These are phyloP conservation scores for Trametes pubescens DNA, from an alignment of 1,284 basidiomycete genomes.

Conservation along the genomic window DNA sequence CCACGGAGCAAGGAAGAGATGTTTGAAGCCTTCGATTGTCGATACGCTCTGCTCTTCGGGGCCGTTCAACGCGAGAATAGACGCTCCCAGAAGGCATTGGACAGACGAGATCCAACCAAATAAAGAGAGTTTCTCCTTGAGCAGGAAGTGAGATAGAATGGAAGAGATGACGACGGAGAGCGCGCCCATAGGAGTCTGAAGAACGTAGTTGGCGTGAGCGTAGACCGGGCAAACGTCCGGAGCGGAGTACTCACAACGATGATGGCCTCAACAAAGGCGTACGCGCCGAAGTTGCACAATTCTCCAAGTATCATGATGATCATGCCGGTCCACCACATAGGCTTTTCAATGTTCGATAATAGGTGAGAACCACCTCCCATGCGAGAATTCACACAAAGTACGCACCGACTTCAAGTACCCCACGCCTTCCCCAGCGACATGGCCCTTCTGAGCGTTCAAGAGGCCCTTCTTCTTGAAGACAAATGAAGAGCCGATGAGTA, in stretches of 20 bases:
- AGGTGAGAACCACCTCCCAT: no score
- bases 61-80: slow-evolving; percentile 65
- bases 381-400: slow-evolving; percentile 8
- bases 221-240: not conserved
- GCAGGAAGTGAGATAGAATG: slow-evolving; percentile 75
- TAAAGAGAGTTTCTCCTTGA: slow-evolving; percentile 68
- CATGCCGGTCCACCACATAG: slow-evolving; percentile 65
- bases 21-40: slow-evolving; percentile 65
- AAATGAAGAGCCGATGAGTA: slow-evolving; percentile 68
- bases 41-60: slow-evolving; percentile 66
- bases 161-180: slow-evolving; percentile 75
- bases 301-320: slow-evolving; percentile 54
- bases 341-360: slow-evolving; percentile 27
- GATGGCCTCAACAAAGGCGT: slow-evolving; percentile 59
- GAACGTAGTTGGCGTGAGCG: not conserved
- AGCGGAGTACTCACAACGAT: slow-evolving; percentile 49
- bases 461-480: slow-evolving; percentile 70
- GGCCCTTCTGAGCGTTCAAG: slow-evolving; percentile 51
- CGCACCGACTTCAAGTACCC: slow-evolving; percentile 65
- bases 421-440: slow-evolving; percentile 67
- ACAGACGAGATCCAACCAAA: slow-evolving; percentile 69
- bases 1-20: slow-evolving; percentile 67
- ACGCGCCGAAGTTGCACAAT: slow-evolving; percentile 46
- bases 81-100: slow-evolving; percentile 55
- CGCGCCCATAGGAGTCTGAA: slow-evolving; percentile 67